A percentile compares a stretch with the other conserved stretches of the same genome.
phyloP scores from a whole-genome alignment of 495 filamentous ascomycete genomes.

The Penicillium soppii region DNA sequence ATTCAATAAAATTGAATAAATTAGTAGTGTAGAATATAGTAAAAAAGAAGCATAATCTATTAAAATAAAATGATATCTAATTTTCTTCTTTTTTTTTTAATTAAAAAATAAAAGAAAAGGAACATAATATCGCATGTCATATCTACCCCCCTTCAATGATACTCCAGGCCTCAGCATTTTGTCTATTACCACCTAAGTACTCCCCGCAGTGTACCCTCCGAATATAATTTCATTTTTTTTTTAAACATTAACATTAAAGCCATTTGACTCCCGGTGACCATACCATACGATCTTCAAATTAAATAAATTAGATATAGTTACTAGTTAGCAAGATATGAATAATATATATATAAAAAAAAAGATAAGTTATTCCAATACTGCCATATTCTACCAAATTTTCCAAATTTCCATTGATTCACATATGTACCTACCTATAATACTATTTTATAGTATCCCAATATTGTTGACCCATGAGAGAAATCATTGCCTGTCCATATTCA shows the following conservation, averaged over 20 bases:
- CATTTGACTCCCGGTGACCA: conserved; percentile 16
- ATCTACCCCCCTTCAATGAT: conserved; percentile 1
- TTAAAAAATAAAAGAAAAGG: neutral
- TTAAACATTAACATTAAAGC: conserved; percentile 19
- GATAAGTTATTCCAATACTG: conserved; percentile 5
- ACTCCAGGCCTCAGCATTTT: conserved; percentile 4
- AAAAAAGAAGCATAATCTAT: too few relatives aligned
- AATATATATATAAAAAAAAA: neutral
- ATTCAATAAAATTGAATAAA: neutral
- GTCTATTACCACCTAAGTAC: neutral
- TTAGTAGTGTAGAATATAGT: neutral
- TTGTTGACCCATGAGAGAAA: too few relatives aligned
- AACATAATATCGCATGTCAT: conserved; percentile 12
- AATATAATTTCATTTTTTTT: neutral
- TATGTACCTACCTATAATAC: too few relatives aligned
- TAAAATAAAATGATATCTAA: neutral
- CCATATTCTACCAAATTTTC: too few relatives aligned
- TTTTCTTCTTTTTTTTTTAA: too few relatives aligned
- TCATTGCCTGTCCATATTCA: too few relatives aligned
- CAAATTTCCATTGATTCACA: too few relatives aligned
- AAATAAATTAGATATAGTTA: too few relatives aligned
- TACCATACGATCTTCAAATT: conserved; percentile 1
- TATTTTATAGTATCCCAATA: too few relatives aligned
- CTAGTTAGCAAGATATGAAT: too few relatives aligned
- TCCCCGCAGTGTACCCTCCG: conserved; percentile 3